Percentiles rank a stretch among this genome's conserved stretches.
phyloP scores from a whole-genome alignment of 805 yeast species.

The Kurtzmaniella cleridarum region DNA sequence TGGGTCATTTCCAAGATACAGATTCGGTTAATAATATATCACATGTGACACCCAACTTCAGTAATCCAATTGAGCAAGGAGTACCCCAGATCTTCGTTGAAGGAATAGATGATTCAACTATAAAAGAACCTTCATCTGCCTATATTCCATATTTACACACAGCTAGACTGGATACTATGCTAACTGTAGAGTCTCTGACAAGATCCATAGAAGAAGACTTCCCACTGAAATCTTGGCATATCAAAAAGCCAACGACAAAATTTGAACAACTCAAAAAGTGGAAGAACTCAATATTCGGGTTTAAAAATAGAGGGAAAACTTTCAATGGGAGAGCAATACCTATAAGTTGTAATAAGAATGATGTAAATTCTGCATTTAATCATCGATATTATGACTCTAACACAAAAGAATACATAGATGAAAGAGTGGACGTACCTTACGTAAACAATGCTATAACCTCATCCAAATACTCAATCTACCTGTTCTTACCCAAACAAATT shows the following conservation, averaged over 20 bases:
- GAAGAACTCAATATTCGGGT: conserved; percentile 41
- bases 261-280: conserved; percentile 16
- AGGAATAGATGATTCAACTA: conserved; percentile 6
- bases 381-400: conserved; percentile 20
- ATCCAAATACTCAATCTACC: conserved; percentile 73
- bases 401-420: conserved; percentile 51
- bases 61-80: conserved; percentile 16
- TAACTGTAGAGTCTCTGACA: not conserved
- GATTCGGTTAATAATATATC: conserved; percentile 1
- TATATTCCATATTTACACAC: conserved; percentile 10
- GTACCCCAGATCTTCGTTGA: conserved; percentile 5
- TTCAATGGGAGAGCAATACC: conserved; percentile 77
- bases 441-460: conserved; percentile 71
- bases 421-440: conserved; percentile 59
- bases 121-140: conserved; percentile 6
- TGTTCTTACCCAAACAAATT: conserved; percentile 84
- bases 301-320: conserved; percentile 45
- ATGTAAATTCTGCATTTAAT: conserved; percentile 23
- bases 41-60: not conserved
- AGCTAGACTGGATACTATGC: conserved; percentile 6
- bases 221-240: conserved; percentile 11
- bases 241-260: conserved; percentile 8
- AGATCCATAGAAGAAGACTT: not conserved
- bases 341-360: conserved; percentile 40
- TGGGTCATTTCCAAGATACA: not conserved